Conservation (phyloP, 768 basidiomycete genomes). For the Mycena metata region DNA sequence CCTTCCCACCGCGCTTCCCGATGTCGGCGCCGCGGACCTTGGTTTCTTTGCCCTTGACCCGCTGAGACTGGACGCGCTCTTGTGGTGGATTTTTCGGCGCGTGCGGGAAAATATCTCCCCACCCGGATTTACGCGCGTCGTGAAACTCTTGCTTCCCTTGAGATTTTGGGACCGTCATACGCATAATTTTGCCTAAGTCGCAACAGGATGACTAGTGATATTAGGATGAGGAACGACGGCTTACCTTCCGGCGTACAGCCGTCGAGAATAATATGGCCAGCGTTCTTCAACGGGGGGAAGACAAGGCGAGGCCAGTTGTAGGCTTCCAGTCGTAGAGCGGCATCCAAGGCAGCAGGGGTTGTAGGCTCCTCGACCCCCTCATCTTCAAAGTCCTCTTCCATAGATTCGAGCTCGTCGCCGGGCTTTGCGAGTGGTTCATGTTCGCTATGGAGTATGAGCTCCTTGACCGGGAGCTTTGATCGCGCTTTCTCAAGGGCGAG, state of each 20-base stretch:
- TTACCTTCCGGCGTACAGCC: slow-evolving; percentile 88
- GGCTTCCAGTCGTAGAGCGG: slow-evolving; percentile 77
- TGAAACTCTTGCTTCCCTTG: slow-evolving; percentile 97
- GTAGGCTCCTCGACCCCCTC: slow-evolving; percentile 23
- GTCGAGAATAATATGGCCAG: slow-evolving; percentile 93
- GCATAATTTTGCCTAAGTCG: slow-evolving; percentile 86
- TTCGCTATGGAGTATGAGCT: slow-evolving; percentile 57
- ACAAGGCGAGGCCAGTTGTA: slow-evolving; percentile 93
- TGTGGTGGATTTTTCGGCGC: slow-evolving; percentile 82
- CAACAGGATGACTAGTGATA: neutral
- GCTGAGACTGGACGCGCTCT: slow-evolving; percentile 65
- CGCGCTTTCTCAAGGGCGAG: slow-evolving; percentile 56
- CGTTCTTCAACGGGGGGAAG: slow-evolving; percentile 91
- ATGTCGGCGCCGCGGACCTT: slow-evolving; percentile 62
- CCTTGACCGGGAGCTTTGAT: slow-evolving; percentile 50
- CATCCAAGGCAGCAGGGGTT: slow-evolving; percentile 57
- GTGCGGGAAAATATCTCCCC: slow-evolving; percentile 98
- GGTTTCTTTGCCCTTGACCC: slow-evolving; percentile 46
- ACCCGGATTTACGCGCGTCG: slow-evolving; percentile 92
- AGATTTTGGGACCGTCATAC: slow-evolving; percentile 91
- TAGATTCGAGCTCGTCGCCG: slow-evolving; percentile 22
- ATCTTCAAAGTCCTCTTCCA: slow-evolving; percentile 27
- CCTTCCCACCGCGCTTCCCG: slow-evolving; percentile 62
- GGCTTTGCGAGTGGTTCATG: slow-evolving; percentile 31
- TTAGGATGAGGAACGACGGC: slow-evolving; percentile 4